Percentiles rank a stretch among this genome's conserved stretches.
phyloP scores from a whole-genome alignment of 2,329 filamentous ascomycete genomes.

The Pseudocercospora fuligena region DNA sequence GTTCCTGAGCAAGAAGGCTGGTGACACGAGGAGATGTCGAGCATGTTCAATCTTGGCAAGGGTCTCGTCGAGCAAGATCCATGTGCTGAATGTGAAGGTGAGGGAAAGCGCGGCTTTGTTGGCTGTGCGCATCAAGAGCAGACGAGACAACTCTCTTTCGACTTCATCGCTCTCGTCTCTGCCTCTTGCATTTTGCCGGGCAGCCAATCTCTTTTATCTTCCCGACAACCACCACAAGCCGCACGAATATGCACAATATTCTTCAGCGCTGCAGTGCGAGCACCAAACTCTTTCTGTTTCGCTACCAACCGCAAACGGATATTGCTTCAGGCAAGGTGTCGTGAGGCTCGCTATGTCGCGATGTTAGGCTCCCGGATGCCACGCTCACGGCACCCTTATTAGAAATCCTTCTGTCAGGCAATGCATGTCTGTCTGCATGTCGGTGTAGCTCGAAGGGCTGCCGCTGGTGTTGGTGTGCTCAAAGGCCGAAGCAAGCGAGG shows the following conservation, averaged over 20 bases:
- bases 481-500: neutral
- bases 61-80: neutral
- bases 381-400: constrained; percentile 2
- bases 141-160: constrained; percentile 5
- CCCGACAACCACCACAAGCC: constrained; percentile 11
- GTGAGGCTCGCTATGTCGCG: neutral
- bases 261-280: constrained; percentile 15
- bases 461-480: neutral
- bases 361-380: constrained; percentile 4
- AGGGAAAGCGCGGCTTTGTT: neutral
- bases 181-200: neutral
- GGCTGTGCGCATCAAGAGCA: neutral
- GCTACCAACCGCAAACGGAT: constrained; percentile 8
- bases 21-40: neutral
- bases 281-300: constrained; percentile 3
- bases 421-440: constrained; percentile 1
- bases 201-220: constrained; percentile 1
- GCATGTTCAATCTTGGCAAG: neutral
- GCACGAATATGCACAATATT: constrained; percentile 25
- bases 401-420: constrained; percentile 4
- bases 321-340: constrained; percentile 6
- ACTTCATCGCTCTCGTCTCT: constrained; percentile 8
- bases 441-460: neutral
- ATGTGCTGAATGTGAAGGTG: neutral
- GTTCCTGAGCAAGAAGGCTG: neutral